A percentile compares a stretch with the other conserved stretches of the same genome.
phyloP scores from a whole-genome alignment of 345 rosid genomes.

The Isatis tinctoria region DNA sequence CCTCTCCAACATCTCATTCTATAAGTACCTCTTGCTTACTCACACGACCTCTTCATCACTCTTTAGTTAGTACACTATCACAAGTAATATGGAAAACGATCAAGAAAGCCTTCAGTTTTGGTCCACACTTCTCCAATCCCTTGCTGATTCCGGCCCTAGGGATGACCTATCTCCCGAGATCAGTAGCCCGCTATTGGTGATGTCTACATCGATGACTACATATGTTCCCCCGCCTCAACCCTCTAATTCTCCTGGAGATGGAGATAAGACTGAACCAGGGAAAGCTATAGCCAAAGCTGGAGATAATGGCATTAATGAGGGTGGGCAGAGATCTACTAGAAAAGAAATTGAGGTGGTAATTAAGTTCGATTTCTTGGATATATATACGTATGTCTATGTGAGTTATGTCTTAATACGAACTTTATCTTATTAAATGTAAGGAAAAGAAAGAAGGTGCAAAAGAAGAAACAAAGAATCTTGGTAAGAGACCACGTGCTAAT shows the following conservation, averaged over 20 bases:
- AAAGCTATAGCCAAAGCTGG: not conserved
- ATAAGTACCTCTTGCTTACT: not conserved
- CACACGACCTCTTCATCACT: not conserved
- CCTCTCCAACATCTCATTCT: not conserved
- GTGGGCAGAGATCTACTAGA: not conserved
- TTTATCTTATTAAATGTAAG: not conserved
- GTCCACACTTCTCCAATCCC: slow-evolving; percentile 6
- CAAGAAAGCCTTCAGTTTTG: slow-evolving; percentile 13
- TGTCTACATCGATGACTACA: slow-evolving; percentile 7
- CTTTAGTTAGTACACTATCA: not conserved
- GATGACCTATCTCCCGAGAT: not conserved
- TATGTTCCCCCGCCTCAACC: not conserved
- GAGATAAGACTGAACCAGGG: not conserved
- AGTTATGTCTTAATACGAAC: not conserved
- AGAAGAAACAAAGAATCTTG: not conserved
- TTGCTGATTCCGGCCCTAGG: not conserved
- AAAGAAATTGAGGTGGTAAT: not conserved
- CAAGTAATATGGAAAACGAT: not conserved
- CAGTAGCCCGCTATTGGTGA: not conserved
- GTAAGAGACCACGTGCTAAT: slow-evolving; percentile 13
- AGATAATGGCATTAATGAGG: not conserved
- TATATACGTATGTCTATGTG: not conserved
- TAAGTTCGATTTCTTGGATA: not conserved
- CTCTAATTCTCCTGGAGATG: not conserved
- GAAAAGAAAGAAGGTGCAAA: not conserved